phyloP scores from a whole-genome alignment of 768 basidiomycete species.

The Termitomyces sp. region DNA sequence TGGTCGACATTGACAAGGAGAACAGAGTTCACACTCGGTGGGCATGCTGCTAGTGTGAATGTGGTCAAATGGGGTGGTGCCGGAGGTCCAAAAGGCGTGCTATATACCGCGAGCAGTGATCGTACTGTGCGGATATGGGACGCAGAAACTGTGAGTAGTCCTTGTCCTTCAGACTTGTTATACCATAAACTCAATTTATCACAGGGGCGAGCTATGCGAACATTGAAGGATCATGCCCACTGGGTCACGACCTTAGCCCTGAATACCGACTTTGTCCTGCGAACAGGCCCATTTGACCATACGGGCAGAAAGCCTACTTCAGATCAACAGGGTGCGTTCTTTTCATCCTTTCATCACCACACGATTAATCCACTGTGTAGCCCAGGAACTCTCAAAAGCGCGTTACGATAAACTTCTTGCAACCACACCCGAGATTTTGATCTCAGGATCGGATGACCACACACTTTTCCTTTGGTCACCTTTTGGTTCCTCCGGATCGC shows the following conservation, averaged over 20 bases:
- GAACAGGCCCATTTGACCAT: conserved; percentile 94
- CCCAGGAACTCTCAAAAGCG: conserved; percentile 65
- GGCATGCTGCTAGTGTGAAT: conserved; percentile 92
- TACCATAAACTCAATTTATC: conserved; percentile 2
- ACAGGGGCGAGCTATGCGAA: conserved; percentile 78
- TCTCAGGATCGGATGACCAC: conserved; percentile 97
- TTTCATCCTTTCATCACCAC: background rate
- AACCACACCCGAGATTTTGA: conserved; percentile 72
- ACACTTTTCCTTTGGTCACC: conserved; percentile 94
- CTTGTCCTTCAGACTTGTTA: background rate
- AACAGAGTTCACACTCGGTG: conserved; percentile 81
- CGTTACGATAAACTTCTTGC: conserved; percentile 72
- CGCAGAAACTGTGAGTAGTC: conserved; percentile 53
- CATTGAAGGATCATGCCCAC: conserved; percentile 92
- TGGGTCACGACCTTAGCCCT: conserved; percentile 98
- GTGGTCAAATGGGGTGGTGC: conserved; percentile 96
- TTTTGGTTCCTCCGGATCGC: conserved; percentile 15
- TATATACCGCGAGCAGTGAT: conserved; percentile 96
- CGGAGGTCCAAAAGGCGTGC: conserved; percentile 57
- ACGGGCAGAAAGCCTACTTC: conserved; percentile 70
- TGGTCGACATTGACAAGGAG: conserved; percentile 76
- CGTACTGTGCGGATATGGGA: conserved; percentile 95
- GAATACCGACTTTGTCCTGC: conserved; percentile 85
- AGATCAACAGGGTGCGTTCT: conserved; percentile 69
- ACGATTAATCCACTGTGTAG: conserved; percentile 28